These are phyloP conservation scores for Hemisphaericaspora xylofermentans DNA, from an alignment of 1,139 yeast genomes.

Conservation along the genomic window DNA sequence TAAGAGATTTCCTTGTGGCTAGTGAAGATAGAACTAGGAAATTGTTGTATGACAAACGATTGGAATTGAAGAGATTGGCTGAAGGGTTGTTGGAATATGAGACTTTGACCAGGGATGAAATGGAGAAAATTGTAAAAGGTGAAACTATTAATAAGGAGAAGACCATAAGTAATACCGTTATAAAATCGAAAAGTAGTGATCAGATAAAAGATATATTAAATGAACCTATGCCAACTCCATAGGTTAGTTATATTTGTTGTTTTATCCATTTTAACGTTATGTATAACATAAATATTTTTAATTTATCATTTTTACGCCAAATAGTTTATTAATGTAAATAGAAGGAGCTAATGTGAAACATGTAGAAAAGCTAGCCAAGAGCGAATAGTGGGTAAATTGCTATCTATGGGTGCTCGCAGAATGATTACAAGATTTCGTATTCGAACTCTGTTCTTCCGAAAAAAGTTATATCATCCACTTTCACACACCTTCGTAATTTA, in stretches of 20 bases:
- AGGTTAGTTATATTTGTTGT: too few relatives aligned
- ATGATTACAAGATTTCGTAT: too few relatives aligned
- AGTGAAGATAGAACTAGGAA: constrained; percentile 80
- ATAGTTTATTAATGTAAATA: too few relatives aligned
- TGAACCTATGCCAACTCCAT: constrained; percentile 12
- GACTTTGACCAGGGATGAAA: constrained; percentile 88
- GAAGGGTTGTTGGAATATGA: constrained; percentile 94
- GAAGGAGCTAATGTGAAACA: too few relatives aligned
- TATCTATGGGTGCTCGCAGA: too few relatives aligned
- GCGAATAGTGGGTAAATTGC: too few relatives aligned
- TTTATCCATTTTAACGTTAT: not conserved
- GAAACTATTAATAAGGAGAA: constrained; percentile 67
- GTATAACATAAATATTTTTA: not conserved
- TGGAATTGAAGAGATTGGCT: constrained; percentile 85
- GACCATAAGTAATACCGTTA: constrained; percentile 72
- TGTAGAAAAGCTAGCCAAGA: too few relatives aligned
- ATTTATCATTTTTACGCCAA: not conserved
- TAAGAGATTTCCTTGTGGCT: constrained; percentile 65
- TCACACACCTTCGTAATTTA: too few relatives aligned
- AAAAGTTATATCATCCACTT: too few relatives aligned
- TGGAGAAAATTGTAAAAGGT: constrained; percentile 81
- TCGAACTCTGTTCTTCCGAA: too few relatives aligned
- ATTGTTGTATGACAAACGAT: constrained; percentile 56
- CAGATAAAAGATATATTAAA: constrained; percentile 12
- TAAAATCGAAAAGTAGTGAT: constrained; percentile 36